Evolutionary conservation across 768 basidiomycete species (phyloP).

Genomic region (Auriscalpium vulgare): DNA sequence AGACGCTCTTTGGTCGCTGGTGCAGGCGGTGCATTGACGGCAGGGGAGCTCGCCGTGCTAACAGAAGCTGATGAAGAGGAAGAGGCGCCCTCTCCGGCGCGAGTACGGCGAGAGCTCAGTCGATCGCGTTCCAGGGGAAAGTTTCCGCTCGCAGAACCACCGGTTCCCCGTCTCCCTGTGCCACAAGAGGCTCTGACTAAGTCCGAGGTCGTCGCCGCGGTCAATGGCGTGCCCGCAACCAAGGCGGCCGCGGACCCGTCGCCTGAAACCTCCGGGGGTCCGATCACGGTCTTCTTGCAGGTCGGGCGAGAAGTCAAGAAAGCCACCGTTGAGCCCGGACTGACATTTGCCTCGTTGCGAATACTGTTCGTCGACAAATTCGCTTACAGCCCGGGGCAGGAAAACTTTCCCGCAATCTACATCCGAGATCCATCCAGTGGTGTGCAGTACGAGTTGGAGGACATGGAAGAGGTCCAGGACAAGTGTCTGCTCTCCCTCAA

Average conservation of each 20-base stretch:
- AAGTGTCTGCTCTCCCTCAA: constrained; percentile 86
- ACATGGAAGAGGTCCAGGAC: constrained; percentile 86
- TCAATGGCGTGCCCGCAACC: not conserved
- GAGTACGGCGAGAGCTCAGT: constrained; percentile 17
- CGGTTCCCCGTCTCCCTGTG: constrained; percentile 24
- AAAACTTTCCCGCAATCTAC: constrained; percentile 93
- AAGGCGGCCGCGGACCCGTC: not conserved
- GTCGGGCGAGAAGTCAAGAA: constrained; percentile 90
- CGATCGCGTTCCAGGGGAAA: constrained; percentile 18
- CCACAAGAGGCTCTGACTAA: constrained; percentile 5
- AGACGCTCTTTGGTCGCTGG: constrained; percentile 50
- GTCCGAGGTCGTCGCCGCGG: constrained; percentile 4
- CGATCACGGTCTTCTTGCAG: constrained; percentile 77
- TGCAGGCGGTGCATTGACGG: constrained; percentile 48
- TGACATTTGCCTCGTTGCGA: constrained; percentile 68
- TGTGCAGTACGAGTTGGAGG: constrained; percentile 93
- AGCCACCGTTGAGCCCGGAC: constrained; percentile 57
- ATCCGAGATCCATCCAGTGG: constrained; percentile 88
- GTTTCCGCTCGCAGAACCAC: constrained; percentile 23
- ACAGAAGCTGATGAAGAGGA: constrained; percentile 67
- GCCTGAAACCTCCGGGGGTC: not conserved
- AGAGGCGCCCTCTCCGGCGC: constrained; percentile 10
- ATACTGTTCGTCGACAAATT: constrained; percentile 94
- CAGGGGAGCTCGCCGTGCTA: constrained; percentile 64
- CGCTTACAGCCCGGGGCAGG: constrained; percentile 85